Evolutionary conservation across 139 green algal species (phyloP).

Genomic region (Chlorella vulgaris): DNA sequence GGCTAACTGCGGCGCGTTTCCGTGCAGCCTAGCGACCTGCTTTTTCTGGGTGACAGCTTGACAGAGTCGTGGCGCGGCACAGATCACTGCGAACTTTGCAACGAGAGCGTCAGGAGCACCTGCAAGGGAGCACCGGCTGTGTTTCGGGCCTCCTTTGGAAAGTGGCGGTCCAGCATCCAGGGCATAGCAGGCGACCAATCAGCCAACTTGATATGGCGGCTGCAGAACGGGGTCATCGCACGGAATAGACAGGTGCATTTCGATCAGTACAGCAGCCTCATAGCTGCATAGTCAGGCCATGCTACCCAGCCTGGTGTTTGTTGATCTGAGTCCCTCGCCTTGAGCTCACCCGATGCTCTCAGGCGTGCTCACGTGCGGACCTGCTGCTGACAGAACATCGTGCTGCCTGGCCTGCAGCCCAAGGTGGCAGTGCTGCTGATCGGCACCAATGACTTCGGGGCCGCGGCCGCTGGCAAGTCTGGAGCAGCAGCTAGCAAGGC

Average conservation of each 20-base stretch:
- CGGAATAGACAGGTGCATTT: too few species aligned
- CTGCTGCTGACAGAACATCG: too few species aligned
- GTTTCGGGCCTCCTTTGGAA: neutral
- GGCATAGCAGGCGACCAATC: neutral
- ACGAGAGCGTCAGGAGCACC: neutral
- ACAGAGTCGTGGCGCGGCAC: neutral
- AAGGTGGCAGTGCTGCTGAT: slow-evolving; percentile 45
- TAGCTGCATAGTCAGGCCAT: too few species aligned
- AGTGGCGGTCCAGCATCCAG: neutral
- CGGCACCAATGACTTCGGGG: slow-evolving; percentile 58
- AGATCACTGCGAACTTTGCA: slow-evolving; percentile 4
- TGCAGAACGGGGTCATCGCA: neutral
- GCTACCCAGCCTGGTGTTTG: too few species aligned
- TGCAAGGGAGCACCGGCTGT: neutral
- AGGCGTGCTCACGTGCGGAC: too few species aligned
- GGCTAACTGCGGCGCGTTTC: too few species aligned
- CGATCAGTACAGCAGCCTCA: neutral
- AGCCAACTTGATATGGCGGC: neutral
- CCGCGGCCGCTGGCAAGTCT: neutral
- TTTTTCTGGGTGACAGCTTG: neutral
- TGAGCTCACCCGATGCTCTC: too few species aligned
- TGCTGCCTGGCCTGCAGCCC: too few species aligned
- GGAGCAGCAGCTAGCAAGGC: slow-evolving; percentile 10
- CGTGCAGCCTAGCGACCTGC: neutral
- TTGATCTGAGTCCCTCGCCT: too few species aligned